Base-by-base conservation (phyloP, 192 early-diverging fungal species). In the Entomortierella beljakovae region DNA sequence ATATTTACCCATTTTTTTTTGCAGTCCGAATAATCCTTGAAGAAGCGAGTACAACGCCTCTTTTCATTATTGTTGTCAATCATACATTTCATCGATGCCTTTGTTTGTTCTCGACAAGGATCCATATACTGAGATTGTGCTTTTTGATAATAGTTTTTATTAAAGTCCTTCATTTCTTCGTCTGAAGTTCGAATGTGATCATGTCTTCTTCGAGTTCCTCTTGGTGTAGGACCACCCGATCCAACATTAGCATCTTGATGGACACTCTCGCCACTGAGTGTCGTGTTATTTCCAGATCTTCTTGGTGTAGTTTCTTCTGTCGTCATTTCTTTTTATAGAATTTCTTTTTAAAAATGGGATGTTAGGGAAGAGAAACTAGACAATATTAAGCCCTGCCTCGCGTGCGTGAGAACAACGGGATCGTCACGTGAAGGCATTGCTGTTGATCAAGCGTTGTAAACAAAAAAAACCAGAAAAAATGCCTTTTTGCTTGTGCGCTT, bases 1-100 rank as follows among this genome's bases (percentile, higher is more conserved):
- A 61, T 25, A 9, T 65, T 68, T 84, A 86, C 87, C 87, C 87
- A 88, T 71, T 86, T 82, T 71, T 85, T 84, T 58, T 88, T 88
- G 61, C 87, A 88, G 57, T 88, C 87, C 49, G 77, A 68, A 48
- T 86, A 88, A 33, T 85, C 80, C 37, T 86, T 69, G 50, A 86
- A 88, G 61, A 73, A 85, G 46, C 73, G 74, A 52, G 84, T 81
- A 38, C 87, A 88, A 22, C 80, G 65, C 8, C 53, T 40, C 55
- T 86, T 86, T 56, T 86, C 83, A 43, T 84, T 86, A 32, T 86
- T 85, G 35, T 88, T 86, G 28, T 73, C 66, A 38, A 85, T 83
- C 46, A 88, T 82, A 61, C 87, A 88, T 40, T 82, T 83, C 82
- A 86, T 83, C 18, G 83, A 81, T 29, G 81, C 70, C 52, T 83